These are phyloP conservation scores for Colletotrichum graminicola DNA, from an alignment of 2,329 filamentous ascomycete species.

Conservation along the genomic window DNA sequence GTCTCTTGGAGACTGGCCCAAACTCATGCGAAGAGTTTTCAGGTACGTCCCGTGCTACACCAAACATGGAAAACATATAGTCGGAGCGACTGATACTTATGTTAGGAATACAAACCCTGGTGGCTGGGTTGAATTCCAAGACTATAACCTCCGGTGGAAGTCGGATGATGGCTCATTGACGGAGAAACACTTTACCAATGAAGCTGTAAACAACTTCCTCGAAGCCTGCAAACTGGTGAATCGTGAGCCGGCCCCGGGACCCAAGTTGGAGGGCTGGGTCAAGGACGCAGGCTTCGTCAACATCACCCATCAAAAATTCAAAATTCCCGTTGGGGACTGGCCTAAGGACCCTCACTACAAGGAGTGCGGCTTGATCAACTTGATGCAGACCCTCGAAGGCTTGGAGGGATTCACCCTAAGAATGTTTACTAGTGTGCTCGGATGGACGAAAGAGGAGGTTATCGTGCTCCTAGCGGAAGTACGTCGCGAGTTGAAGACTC, in stretches of 20 bases:
- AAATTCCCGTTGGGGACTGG: constrained; percentile 53
- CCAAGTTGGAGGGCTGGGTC: constrained; percentile 47
- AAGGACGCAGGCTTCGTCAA: constrained; percentile 50
- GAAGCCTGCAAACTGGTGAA: constrained; percentile 40
- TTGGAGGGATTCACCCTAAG: constrained; percentile 46
- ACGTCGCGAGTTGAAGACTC: constrained; percentile 48
- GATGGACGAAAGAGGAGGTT: constrained; percentile 48
- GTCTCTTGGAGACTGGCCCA: constrained; percentile 25
- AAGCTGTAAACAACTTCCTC: constrained; percentile 43
- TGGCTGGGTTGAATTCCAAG: constrained; percentile 52
- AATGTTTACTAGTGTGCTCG: constrained; percentile 48
- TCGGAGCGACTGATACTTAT: neutral
- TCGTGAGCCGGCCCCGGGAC: constrained; percentile 46
- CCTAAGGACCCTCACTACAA: constrained; percentile 45
- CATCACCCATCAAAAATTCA: constrained; percentile 50
- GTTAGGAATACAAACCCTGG: constrained; percentile 52
- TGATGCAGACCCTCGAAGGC: constrained; percentile 43
- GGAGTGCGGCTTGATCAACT: constrained; percentile 42
- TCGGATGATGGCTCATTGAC: constrained; percentile 48
- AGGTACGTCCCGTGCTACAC: neutral
- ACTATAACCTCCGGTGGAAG: constrained; percentile 46
- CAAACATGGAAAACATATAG: neutral
- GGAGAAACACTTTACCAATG: constrained; percentile 37
- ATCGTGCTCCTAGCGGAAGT: constrained; percentile 48
- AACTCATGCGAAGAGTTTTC: constrained; percentile 14